These are phyloP conservation scores for Casaregolazyma suthepensis DNA, from an alignment of 1,139 yeast genomes.

Conservation along the genomic window DNA sequence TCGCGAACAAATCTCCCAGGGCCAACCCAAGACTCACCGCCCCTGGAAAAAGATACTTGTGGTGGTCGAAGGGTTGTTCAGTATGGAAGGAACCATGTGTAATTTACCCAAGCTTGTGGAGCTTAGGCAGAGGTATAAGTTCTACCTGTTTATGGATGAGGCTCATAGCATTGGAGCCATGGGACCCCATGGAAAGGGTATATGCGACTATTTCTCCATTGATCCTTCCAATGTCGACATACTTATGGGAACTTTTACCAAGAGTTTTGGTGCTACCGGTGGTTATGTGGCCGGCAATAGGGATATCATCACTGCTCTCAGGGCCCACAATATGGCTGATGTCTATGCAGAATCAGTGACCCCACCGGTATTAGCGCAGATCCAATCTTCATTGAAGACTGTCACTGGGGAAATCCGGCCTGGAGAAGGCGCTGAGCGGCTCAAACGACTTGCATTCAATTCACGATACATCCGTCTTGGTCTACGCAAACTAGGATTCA, in stretches of 20 bases:
- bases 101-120: constrained; percentile 73
- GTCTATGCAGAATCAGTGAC: constrained; percentile 79
- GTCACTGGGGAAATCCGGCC: constrained; percentile 80
- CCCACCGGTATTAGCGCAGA: constrained; percentile 88
- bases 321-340: constrained; percentile 67
- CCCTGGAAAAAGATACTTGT: constrained; percentile 95
- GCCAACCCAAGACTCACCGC: constrained; percentile 93
- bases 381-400: constrained; percentile 69
- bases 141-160: constrained; percentile 88
- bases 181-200: constrained; percentile 91
- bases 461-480: constrained; percentile 90
- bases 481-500: constrained; percentile 84
- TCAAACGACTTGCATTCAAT: constrained; percentile 90
- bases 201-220: constrained; percentile 85
- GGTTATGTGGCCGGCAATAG: constrained; percentile 83
- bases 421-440: constrained; percentile 88
- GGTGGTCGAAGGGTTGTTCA: constrained; percentile 92
- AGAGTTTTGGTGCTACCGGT: constrained; percentile 98
- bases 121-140: constrained; percentile 78
- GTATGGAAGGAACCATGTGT: constrained; percentile 97
- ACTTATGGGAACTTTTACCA: constrained; percentile 95
- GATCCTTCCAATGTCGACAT: constrained; percentile 73
- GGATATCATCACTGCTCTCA: constrained; percentile 62
- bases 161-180: constrained; percentile 98
- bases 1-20: constrained; percentile 87